Evolutionary conservation across 129 eudicot genomes (phyloP).

Genomic region (Pseudognaphalium luteoalbum): DNA sequence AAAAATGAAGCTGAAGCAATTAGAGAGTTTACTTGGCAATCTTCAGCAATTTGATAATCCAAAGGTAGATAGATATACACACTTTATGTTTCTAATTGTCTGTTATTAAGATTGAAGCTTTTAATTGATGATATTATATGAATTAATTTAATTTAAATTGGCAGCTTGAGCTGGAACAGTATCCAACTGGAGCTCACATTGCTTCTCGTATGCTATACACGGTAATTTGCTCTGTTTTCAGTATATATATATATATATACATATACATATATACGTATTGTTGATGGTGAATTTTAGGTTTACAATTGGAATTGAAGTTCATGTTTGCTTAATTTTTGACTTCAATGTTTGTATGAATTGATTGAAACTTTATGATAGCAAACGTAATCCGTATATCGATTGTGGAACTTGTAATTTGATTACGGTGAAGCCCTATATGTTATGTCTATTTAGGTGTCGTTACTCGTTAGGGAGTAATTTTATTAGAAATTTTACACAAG

Average conservation of each 20-base stretch:
- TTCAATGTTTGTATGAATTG: neutral
- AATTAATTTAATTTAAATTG: neutral
- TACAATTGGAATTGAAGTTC: conserved; percentile 5
- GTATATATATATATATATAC: neutral
- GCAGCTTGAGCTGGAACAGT: conserved; percentile 91
- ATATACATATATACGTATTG: neutral
- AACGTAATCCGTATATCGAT: neutral
- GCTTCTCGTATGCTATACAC: conserved; percentile 96
- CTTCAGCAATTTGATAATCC: conserved; percentile 80
- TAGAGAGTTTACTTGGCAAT: conserved; percentile 79
- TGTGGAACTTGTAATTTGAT: neutral
- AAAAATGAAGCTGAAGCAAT: conserved; percentile 91
- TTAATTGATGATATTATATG: neutral
- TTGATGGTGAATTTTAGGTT: conserved; percentile 13
- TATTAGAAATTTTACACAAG: no score
- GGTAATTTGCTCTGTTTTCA: conserved; percentile 30
- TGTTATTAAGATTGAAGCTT: neutral
- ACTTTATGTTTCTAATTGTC: conserved; percentile 2
- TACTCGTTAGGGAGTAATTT: no score
- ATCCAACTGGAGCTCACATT: conserved; percentile 93
- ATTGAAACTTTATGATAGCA: neutral
- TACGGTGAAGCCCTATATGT: neutral
- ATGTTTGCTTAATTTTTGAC: neutral
- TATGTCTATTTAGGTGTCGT: no score
- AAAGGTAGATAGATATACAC: conserved; percentile 43